These are phyloP conservation scores for Pseudonectria buxi DNA, from an alignment of 2,329 filamentous ascomycete species.

Conservation along the genomic window DNA sequence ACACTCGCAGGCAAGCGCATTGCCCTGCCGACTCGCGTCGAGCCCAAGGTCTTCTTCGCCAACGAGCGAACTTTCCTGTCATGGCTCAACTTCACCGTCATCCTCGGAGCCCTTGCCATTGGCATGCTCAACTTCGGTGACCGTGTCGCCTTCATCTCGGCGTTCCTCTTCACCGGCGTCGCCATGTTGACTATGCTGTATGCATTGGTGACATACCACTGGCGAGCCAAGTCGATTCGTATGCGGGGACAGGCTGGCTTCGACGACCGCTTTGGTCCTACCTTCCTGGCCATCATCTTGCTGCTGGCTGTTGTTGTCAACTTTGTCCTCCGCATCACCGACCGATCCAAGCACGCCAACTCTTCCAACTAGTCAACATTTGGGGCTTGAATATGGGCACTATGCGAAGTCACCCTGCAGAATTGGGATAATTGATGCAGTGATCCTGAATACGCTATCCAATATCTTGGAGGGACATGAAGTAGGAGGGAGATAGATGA, in stretches of 20 bases:
- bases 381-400: conserved; percentile 1
- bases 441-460: too few species aligned
- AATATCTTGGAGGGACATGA: too few species aligned
- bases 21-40: conserved; percentile 92
- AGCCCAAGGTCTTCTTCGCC: conserved; percentile 99
- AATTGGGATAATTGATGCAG: too few species aligned
- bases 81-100: conserved; percentile 99
- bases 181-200: conserved; percentile 95
- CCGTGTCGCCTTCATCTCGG: conserved; percentile 85
- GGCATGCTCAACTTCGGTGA: conserved; percentile 98
- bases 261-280: conserved; percentile 92
- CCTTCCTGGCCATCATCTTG: conserved; percentile 78
- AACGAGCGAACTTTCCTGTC: conserved; percentile 99
- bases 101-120: conserved; percentile 91
- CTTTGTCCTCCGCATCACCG: conserved; percentile 71
- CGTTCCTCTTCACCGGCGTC: conserved; percentile 87
- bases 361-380: conserved; percentile 6
- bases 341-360: conserved; percentile 31
- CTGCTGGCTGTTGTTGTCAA: conserved; percentile 90
- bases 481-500: too few species aligned
- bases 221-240: conserved; percentile 89
- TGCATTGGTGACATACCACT: conserved; percentile 91
- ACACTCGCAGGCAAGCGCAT: conserved; percentile 81
- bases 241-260: conserved; percentile 90
- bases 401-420: neutral